Base-by-base conservation (phyloP, 192 early-diverging fungal species). In the Pilaira anomala region DNA sequence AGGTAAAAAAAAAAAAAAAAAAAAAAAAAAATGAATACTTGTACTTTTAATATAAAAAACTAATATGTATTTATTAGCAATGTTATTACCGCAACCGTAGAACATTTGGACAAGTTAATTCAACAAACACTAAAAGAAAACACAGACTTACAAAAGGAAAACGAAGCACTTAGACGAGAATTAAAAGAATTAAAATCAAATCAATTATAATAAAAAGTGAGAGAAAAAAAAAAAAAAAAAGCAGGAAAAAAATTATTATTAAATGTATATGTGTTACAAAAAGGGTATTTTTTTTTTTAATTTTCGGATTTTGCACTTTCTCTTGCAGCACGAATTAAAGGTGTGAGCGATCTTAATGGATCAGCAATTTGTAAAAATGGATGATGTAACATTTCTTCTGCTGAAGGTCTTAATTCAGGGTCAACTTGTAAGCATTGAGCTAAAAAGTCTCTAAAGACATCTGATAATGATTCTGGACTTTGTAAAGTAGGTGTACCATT, bases 401-500 rank as follows among this genome's bases (percentile, higher is more conserved):
- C 90, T 11, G 84, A 85, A 0, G 91, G 91, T 25, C 96, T 83
- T 62, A 82, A 81, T 25, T 91, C 89, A 1, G 88, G 81, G 67
- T 92, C 90, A 19, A 96, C 94, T 64, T 92, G 89, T 21, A 98
- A 78, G 16, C 85, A 84, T 63, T 83, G 76, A 3, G 78, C 71
- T 69, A 98, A 81, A 69, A 98, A 98, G 63, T 91, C 89, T 14
- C 86, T 79, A 69, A 96, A 97, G 13, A 82, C 73, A 0, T 79
- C 75, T 30, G 88, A 85, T 22, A 92, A 66, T 22, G 80, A 83
- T 56, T 94, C 91, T 16, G 96, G 95, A 46, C 90, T 86, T 76
- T 97, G 89, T 30, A 98, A 71, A 42, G 85, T 85, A 16, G 95
- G 96, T 0, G 88, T 90, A n/a, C 96, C 96, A 54, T 92, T 96